These are phyloP conservation scores for Gardenia jasminoides DNA, from an alignment of 257 asterid species.

Conservation along the genomic window DNA sequence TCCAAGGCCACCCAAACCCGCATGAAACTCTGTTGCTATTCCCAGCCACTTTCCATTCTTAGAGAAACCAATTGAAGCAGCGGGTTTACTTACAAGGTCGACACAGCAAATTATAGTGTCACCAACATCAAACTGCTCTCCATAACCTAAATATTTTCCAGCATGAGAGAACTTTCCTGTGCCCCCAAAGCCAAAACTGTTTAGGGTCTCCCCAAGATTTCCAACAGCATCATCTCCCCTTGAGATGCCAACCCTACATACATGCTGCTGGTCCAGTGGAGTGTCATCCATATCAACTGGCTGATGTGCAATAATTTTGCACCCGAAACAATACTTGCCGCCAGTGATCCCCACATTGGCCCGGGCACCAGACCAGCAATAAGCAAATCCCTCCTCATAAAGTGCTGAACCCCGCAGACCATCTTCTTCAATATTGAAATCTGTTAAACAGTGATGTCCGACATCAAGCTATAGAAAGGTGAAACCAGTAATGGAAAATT, in stretches of 20 bases:
- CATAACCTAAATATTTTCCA: conserved; percentile 37
- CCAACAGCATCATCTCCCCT: conserved; percentile 51
- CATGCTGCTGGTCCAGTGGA: conserved; percentile 42
- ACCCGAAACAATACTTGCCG: conserved; percentile 66
- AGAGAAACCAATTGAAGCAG: conserved; percentile 54
- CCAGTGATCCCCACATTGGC: conserved; percentile 54
- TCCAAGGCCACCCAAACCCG: conserved; percentile 43
- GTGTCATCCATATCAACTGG: conserved; percentile 53
- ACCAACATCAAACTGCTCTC: conserved; percentile 51
- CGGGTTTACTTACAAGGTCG: conserved; percentile 46
- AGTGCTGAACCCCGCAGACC: conserved; percentile 59
- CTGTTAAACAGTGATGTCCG: conserved; percentile 28
- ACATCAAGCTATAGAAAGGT: neutral
- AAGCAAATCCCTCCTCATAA: conserved; percentile 52
- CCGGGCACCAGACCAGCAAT: conserved; percentile 81
- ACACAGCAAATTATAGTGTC: conserved; percentile 53
- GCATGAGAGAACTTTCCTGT: conserved; percentile 49
- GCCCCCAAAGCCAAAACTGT: conserved; percentile 57
- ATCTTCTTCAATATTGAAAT: conserved; percentile 46
- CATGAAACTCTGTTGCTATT: conserved; percentile 49
- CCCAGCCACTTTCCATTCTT: conserved; percentile 64
- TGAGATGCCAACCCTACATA: conserved; percentile 57
- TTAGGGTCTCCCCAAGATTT: conserved; percentile 49
- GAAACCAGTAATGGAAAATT: neutral
- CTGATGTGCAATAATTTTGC: conserved; percentile 47